These are phyloP conservation scores for Chrysosporium keratinophilum DNA, from an alignment of 2,329 filamentous ascomycete genomes.

Conservation along the genomic window DNA sequence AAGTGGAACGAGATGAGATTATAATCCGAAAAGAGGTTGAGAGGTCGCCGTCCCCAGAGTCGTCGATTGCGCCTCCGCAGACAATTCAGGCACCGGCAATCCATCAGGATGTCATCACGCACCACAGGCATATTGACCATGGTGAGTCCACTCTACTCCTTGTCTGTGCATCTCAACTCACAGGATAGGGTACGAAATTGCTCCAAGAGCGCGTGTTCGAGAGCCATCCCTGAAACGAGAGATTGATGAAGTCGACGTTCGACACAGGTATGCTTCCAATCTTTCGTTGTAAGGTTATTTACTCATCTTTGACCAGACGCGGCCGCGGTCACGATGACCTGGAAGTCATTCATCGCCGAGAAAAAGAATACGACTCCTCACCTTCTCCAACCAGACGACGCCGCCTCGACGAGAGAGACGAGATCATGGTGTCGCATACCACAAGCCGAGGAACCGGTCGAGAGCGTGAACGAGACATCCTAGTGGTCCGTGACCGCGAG, in stretches of 20 bases:
- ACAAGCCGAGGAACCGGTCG: conserved; percentile 19
- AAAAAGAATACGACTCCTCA: conserved; percentile 31
- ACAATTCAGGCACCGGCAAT: conserved; percentile 68
- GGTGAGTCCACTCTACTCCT: conserved; percentile 42
- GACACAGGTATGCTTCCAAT: conserved; percentile 37
- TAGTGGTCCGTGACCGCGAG: conserved; percentile 18
- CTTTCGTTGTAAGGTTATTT: background rate
- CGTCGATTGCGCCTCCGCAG: conserved; percentile 45
- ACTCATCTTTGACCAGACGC: conserved; percentile 7
- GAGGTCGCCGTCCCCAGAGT: conserved; percentile 37
- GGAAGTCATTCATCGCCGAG: conserved; percentile 26
- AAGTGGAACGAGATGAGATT: conserved; percentile 26
- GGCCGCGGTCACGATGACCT: conserved; percentile 1
- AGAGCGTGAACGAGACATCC: conserved; percentile 22
- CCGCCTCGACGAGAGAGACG: conserved; percentile 20
- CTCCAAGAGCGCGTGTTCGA: conserved; percentile 22
- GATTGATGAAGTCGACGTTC: conserved; percentile 47
- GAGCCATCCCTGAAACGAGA: conserved; percentile 25
- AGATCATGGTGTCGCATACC: conserved; percentile 18
- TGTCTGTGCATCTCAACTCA: background rate
- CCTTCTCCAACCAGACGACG: conserved; percentile 31
- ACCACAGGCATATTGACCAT: conserved; percentile 79
- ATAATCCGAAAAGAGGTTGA: conserved; percentile 27
- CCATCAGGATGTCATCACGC: conserved; percentile 79
- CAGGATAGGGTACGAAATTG: conserved; percentile 21